phyloP scores from a whole-genome alignment of 2,329 filamentous ascomycete genomes.

The Alternaria incomplexa region DNA sequence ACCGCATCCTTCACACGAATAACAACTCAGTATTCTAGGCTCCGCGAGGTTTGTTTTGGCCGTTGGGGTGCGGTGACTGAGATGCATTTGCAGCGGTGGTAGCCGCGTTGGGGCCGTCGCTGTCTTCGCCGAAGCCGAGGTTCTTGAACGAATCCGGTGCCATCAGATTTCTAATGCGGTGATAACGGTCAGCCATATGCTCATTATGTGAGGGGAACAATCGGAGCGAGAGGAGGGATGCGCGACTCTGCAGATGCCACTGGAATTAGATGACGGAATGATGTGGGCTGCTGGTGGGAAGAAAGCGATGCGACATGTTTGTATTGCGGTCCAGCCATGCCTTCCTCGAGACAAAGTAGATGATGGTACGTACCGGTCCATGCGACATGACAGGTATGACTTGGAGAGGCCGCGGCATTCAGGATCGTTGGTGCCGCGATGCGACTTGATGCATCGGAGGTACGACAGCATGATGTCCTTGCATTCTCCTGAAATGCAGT shows the following conservation, averaged over 20 bases:
- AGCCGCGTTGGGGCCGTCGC: conserved; percentile 21
- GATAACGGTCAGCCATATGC: background rate
- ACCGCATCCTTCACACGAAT: conserved; percentile 28
- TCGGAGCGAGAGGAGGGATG: background rate
- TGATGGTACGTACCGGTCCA: conserved; percentile 77
- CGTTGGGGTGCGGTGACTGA: conserved; percentile 29
- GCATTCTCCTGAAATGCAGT: conserved; percentile 75
- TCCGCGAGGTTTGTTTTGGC: conserved; percentile 29
- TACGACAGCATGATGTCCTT: conserved; percentile 87
- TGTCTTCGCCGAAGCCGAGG: conserved; percentile 73
- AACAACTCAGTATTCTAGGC: conserved; percentile 22
- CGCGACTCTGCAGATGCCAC: conserved; percentile 20
- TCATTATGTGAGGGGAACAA: conserved; percentile 11
- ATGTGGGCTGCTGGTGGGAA: conserved; percentile 7
- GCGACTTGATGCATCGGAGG: conserved; percentile 83
- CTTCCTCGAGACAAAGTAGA: background rate
- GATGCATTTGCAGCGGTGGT: conserved; percentile 36
- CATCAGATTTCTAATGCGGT: conserved; percentile 76
- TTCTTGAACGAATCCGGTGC: conserved; percentile 95
- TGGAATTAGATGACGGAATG: conserved; percentile 28
- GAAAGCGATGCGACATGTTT: background rate
- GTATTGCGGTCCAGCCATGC: background rate
- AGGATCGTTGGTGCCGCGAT: conserved; percentile 82
- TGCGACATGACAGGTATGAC: conserved; percentile 85
- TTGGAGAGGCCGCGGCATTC: conserved; percentile 87